phyloP scores from a whole-genome alignment of 1,284 basidiomycete genomes.

The Lentinula novae-zelandiae region DNA sequence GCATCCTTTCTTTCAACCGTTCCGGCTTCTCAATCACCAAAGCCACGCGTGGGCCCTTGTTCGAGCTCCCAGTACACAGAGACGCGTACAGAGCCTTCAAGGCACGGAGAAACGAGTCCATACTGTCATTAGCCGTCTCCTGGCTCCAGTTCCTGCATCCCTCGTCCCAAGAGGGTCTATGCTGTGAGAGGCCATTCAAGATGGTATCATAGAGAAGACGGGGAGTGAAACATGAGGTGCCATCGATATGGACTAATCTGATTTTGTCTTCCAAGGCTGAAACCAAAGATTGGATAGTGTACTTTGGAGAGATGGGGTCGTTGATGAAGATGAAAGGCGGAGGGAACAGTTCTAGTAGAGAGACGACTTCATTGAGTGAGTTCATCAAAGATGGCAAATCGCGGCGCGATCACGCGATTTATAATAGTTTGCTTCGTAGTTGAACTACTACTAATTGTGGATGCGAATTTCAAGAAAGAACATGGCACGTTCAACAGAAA shows the following conservation, averaged over 20 bases:
- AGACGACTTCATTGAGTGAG: constrained; percentile 3
- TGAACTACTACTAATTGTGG: no score
- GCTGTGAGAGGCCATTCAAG: constrained; percentile 55
- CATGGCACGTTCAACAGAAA: no score
- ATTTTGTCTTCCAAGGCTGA: constrained; percentile 29
- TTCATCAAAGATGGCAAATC: neutral
- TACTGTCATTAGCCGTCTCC: constrained; percentile 49
- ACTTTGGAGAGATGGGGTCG: constrained; percentile 50
- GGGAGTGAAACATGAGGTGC: constrained; percentile 61
- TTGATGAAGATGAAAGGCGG: constrained; percentile 72
- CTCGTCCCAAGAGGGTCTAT: constrained; percentile 53
- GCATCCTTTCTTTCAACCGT: constrained; percentile 56
- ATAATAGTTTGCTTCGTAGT: no score
- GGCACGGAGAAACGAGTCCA: constrained; percentile 69
- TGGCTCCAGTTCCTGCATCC: constrained; percentile 55
- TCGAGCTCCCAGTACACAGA: constrained; percentile 16
- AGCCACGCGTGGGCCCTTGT: constrained; percentile 38
- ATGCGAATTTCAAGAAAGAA: neutral
- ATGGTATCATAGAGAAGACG: constrained; percentile 68
- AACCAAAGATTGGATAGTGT: constrained; percentile 40
- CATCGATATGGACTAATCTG: constrained; percentile 49
- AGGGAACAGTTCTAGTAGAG: constrained; percentile 27
- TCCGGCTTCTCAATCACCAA: constrained; percentile 71
- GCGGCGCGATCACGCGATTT: neutral
- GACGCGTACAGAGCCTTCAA: constrained; percentile 33